Evolutionary conservation across 2,329 filamentous ascomycete genomes (phyloP), one percentile per base, ranked within the genome.

Genomic region (Sarocladium strictum): DNA sequence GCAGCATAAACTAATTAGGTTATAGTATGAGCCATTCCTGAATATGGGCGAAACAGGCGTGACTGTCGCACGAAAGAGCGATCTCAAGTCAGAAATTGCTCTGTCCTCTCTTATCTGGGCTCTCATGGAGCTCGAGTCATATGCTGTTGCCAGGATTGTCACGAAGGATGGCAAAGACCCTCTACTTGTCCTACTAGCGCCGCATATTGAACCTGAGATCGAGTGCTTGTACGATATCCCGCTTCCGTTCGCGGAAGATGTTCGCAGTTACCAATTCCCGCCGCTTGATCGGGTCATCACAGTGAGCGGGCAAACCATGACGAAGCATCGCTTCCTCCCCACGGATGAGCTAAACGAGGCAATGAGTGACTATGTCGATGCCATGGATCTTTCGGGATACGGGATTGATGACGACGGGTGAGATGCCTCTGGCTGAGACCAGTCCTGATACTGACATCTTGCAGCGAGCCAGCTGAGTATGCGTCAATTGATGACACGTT

Each of bases 301-400:
- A 0, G 80, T 95, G n/a, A 90, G 85, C 11, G 93, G 93, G 1
- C 88, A 89, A 59, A 79, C 81, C 9, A 74, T 97, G 50, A 89
- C 82, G 11, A 85, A 93, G 62, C 92, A 99, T 60, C 86, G 90
- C 33, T 85, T 95, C 57, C 76, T 99, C 2, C 94, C 94, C 0
- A 85, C 76, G 10, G 78, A 88, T 2, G 83, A 89, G 29, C 77
- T 99, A 23, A 79, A 83, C 54, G 74, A 86, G 50, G 87, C 90
- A 1, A 97, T 99, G 92, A 87, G 85, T 66, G 84, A 90, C 59
- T 97, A 93, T 61, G 90, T 99, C 7, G 90, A 97, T 66, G 84
- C 83, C 7, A 96, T 99, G 93, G 92, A 97, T 63, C 74, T 99
- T 2, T 87, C 86, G 1, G 77, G 69, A 0, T 84, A 86, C 63